Conservation (phyloP, 306 rosid genomes). For the Casuarina glauca region DNA sequence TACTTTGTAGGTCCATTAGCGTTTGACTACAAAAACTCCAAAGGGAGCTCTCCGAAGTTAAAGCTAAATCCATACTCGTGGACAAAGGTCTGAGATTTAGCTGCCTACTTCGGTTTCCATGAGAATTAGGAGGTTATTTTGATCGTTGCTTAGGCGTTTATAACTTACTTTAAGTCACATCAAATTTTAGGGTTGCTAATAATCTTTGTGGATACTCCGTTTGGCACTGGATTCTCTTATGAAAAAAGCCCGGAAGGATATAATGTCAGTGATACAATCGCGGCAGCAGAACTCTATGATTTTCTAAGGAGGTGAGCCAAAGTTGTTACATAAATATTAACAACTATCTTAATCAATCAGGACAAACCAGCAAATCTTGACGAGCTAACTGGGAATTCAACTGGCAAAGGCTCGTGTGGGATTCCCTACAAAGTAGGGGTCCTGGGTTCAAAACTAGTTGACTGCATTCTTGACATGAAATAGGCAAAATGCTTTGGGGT, state of each 20-base stretch:
- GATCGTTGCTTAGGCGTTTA: background rate
- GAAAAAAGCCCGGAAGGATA: conserved; percentile 12
- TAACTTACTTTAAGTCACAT: background rate
- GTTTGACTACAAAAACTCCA: conserved; percentile 6
- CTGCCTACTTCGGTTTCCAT: background rate
- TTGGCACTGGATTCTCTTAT: conserved; percentile 36
- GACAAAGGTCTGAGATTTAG: conserved; percentile 15
- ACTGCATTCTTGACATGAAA: too few relatives aligned
- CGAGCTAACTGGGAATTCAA: too few relatives aligned
- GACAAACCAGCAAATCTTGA: too few relatives aligned
- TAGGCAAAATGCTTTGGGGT: too few relatives aligned
- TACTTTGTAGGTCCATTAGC: conserved; percentile 11
- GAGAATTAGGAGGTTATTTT: background rate
- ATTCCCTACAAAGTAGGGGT: too few relatives aligned
- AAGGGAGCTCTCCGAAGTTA: conserved; percentile 11
- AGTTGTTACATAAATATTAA: background rate
- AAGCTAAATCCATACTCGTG: conserved; percentile 29
- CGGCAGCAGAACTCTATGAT: conserved; percentile 5
- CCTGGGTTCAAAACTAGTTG: too few relatives aligned
- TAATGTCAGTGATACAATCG: background rate
- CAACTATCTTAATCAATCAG: background rate
- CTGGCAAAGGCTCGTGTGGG: too few relatives aligned
- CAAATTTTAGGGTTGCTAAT: conserved; percentile 24
- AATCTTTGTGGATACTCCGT: conserved; percentile 31
- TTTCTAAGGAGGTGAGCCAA: conserved; percentile 15